Base-by-base conservation (phyloP, 1,139 yeast genomes). In the Candida sp. region DNA sequence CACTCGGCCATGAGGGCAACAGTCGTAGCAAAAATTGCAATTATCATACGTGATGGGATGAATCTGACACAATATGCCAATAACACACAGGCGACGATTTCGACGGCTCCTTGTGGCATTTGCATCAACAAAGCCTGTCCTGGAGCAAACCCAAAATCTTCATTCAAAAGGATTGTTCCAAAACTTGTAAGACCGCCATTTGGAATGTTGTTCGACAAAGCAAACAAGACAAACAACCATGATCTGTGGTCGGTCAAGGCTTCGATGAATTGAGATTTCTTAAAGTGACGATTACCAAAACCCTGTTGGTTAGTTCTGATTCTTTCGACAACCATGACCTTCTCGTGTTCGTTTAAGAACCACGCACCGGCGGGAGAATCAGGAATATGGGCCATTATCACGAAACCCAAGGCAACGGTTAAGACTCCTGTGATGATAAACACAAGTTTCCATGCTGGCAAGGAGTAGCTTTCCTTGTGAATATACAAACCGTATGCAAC, bases 271-370 rank as follows among this genome's bases (percentile, higher is more conserved):
- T 86, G 92, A 46, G 80, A 66, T 62, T 63, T 69, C 58, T 86
- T 85, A 66, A 83, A 76, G 42, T 73, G 70, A 52, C 72, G 75
- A 57, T 80, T 80, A 47, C 87, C 87, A 53, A 83, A 81, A 12
- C 88, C 87, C 59, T 85, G 81, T 46, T 73, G 69, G 55, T 78
- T 77, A 1, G 56, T 58, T 60, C 79, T 67, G 33, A 69, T 63
- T 56, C 76, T 58, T 50, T 73, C 70, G 34, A 73, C 73, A 5
- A 69, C 74, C 32, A 68, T 54, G 12, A 58, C 52, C 49, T 78
- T 80, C 55, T 86, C 90, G 34, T 74, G 70, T 7, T 73, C 77
- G 9, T 70, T 68, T 45, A 84, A 70, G 48, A 66, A 72, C 70
- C 72, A 69, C 6, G 76, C 75, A 33, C 52, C 53, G 6, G 64